Evolutionary conservation across 148 eudicot species (phyloP), one percentile per base, ranked within the genome.

Genomic region (Amaranthus palmeri): DNA sequence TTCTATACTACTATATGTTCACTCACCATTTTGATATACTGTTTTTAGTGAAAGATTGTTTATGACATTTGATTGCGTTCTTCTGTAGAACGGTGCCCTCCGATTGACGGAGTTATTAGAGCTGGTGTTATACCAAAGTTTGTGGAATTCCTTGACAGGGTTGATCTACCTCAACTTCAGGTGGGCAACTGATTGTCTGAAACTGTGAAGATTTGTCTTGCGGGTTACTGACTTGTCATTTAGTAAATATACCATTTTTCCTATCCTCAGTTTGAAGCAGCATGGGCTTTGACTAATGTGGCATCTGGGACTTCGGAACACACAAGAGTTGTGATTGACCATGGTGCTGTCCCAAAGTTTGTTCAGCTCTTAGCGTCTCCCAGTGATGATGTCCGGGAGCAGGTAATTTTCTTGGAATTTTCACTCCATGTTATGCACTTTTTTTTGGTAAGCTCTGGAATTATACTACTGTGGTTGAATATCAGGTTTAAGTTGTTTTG

Each of bases 291-390:
- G 80, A 92, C 96, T 61, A 92, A 92, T 86, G 89, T 92, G 77
- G 96, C 96, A 78, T 92, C 96, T 72, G 97, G 97, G 77, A 92
- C 97, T 69, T 89, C 97, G 13, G 97, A 92, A 77, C 92, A 92
- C 81, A 92, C 97, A 51, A 81, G 87, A 79, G 88, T 85, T 68
- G 97, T 92, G 47, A 90, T 92, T 84, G 96, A 90, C 54, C 81
- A 85, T 64, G 91, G 92, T 70, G 97, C 97, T 77, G 92, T 92
- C 73, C 96, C 97, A 42, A 86, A 70, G 74, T 90, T 92, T 84
- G 91, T 92, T 51, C 87, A 88, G 64, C 96, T 92, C 75, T 87
- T 92, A 81, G 85, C 86, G 59, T 90, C 96, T 75, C 81, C 84
- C 49, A 92, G 97, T 81, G 96, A 90, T 80, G 96, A 92, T 88